Conservation (phyloP, 805 yeast species). For the Lachancea dasiensis region DNA sequence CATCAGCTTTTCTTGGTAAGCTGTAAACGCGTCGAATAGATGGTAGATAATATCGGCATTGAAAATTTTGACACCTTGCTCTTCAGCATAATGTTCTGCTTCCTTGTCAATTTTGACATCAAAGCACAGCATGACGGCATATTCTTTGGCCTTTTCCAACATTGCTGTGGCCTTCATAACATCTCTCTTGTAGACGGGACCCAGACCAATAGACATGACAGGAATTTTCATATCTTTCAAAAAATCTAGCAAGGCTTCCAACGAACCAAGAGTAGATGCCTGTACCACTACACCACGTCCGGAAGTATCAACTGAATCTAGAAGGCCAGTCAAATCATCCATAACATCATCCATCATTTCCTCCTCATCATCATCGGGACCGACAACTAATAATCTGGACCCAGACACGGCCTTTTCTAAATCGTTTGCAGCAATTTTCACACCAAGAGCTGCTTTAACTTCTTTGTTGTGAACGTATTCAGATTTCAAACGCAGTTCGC, state of each 20-base stretch:
- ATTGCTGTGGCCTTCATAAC: conserved; percentile 95
- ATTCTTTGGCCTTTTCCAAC: conserved; percentile 94
- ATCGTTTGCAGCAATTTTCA: conserved; percentile 95
- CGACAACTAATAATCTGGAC: conserved; percentile 89
- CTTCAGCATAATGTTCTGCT: conserved; percentile 96
- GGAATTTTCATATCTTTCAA: conserved; percentile 98
- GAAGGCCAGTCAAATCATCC: conserved; percentile 93
- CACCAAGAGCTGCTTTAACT: conserved; percentile 98
- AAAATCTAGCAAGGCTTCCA: conserved; percentile 95
- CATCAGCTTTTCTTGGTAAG: conserved; percentile 79
- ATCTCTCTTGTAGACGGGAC: conserved; percentile 97
- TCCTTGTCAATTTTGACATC: conserved; percentile 97
- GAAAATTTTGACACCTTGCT: conserved; percentile 86
- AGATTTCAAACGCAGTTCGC: conserved; percentile 95
- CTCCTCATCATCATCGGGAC: conserved; percentile 96
- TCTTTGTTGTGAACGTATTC: conserved; percentile 95
- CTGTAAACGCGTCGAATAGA: conserved; percentile 89
- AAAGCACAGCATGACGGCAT: conserved; percentile 96
- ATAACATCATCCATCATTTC: conserved; percentile 96
- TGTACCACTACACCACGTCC: conserved; percentile 98
- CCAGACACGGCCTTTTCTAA: conserved; percentile 99
- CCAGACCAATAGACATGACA: conserved; percentile 96
- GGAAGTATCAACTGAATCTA: conserved; percentile 89
- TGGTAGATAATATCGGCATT: conserved; percentile 96
- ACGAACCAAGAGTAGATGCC: conserved; percentile 96